These are phyloP conservation scores for Cetraspora pellucida DNA, from an alignment of 192 early-diverging fungal species.

Conservation along the genomic window DNA sequence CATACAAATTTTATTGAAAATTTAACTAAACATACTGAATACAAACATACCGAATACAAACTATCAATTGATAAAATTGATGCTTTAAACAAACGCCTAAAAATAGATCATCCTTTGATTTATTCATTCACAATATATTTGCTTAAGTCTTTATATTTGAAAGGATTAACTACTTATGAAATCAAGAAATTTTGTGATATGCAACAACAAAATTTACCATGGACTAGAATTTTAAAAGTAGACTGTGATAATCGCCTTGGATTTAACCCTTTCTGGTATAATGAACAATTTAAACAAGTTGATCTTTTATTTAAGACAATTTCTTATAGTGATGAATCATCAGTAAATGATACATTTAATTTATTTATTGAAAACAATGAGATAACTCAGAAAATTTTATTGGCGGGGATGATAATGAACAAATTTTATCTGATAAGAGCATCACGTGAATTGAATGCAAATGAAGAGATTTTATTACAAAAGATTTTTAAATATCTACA, in stretches of 20 bases:
- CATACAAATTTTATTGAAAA: neutral
- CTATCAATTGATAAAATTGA: neutral
- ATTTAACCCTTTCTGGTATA: conserved; percentile 25
- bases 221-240: neutral
- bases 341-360: neutral
- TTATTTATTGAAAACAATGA: neutral
- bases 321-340: neutral
- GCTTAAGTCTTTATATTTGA: conserved; percentile 4
- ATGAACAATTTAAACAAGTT: neutral
- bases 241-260: neutral
- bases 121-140: conserved; percentile 33
- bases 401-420: conserved; percentile 20
- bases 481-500: neutral
- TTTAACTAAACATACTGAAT: neutral
- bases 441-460: conserved; percentile 2
- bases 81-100: neutral
- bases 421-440: conserved; percentile 18
- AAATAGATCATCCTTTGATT: conserved; percentile 9
- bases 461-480: conserved; percentile 5
- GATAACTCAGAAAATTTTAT: neutral
- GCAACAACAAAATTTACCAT: conserved; percentile 15
- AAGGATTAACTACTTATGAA: conserved; percentile 20
- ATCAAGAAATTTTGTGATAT: conserved; percentile 28
- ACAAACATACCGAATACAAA: too few relatives aligned
- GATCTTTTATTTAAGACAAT: neutral